Evolutionary conservation across 1,139 yeast genomes (phyloP), one percentile per base, ranked within the genome.

Genomic region (Pichia sp.): DNA sequence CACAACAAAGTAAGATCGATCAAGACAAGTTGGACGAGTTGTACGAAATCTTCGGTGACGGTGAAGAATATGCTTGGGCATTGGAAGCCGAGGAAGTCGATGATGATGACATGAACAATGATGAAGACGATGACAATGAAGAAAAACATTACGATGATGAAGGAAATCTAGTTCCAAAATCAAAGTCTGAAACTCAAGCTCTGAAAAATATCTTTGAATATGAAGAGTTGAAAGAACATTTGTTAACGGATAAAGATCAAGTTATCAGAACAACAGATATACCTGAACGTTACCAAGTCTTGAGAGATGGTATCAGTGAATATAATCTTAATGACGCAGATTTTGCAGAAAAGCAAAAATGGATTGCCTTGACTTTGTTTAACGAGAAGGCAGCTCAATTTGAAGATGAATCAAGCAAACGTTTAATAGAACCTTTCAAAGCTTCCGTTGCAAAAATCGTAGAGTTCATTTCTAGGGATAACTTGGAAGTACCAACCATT

Each of bases 1-100:
- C 67, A 10, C 64, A 64, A 52, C 63, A 64, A 49, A 65, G 72
- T 19, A 65, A 65, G 51, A 86, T 93, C 47, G 97, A 95, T 64
- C 86, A 95, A 59, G 99, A 93, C 67, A 89, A 90, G 69, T 81
- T 92, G 61, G 95, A 90, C 64, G 98, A 93, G 68, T 80, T 93
- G 65, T 90, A 84, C 66, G 99, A 93, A 70, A 92, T 93, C 8
- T 93, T 93, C 68, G 99, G 99, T 59, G 95, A 90, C 69, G 99
- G 99, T 49, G 93, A 86, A 58, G 98, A 92, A 68, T 93, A 93
- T 70, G 97, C 90, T 59, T 93, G 98, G 98, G 99, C 99, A 2
- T 76, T 95, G 57, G 97, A 90, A 65, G 92, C 90, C 36, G 96
- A 90, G 71, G 88, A 85, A 61, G 85, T 84, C 57, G 81, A 75